phyloP scores from a whole-genome alignment of 805 yeast genomes.

The Metschnikowia continentalis region DNA sequence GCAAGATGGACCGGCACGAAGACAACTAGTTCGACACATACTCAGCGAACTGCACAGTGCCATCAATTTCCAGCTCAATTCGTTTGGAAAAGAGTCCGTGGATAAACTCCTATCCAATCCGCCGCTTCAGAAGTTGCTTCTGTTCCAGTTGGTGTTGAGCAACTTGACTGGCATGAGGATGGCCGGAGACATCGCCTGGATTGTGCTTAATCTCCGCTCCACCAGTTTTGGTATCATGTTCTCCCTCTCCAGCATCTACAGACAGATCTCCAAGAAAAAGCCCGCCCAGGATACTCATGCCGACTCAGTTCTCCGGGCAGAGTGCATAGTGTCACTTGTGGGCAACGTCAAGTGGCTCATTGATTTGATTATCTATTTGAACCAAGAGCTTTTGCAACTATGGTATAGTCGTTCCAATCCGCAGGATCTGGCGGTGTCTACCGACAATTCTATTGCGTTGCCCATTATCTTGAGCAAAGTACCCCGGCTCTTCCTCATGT shows the following conservation, averaged over 20 bases:
- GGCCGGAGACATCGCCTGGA: conserved; percentile 52
- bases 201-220: conserved; percentile 62
- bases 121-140: conserved; percentile 67
- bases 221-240: conserved; percentile 68
- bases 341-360: conserved; percentile 86
- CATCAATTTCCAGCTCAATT: conserved; percentile 64
- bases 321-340: conserved; percentile 54
- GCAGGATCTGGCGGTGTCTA: conserved; percentile 18
- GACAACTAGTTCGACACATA: conserved; percentile 38
- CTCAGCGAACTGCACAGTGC: conserved; percentile 71
- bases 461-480: conserved; percentile 65
- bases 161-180: conserved; percentile 29
- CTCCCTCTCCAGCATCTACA: conserved; percentile 53
- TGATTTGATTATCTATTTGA: conserved; percentile 66
- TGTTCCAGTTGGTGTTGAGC: conserved; percentile 67
- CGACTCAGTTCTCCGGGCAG: conserved; percentile 57
- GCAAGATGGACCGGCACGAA: conserved; percentile 12
- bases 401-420: conserved; percentile 21
- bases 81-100: conserved; percentile 63
- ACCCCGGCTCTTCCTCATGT: conserved; percentile 62
- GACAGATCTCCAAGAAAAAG: conserved; percentile 62
- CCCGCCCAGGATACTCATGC: conserved; percentile 47
- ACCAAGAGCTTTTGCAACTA: conserved; percentile 65
- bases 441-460: conserved; percentile 43
- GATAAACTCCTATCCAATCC: conserved; percentile 75